Evolutionary conservation across 441 rosid species (phyloP).

Genomic region (Adansonia gregorii): DNA sequence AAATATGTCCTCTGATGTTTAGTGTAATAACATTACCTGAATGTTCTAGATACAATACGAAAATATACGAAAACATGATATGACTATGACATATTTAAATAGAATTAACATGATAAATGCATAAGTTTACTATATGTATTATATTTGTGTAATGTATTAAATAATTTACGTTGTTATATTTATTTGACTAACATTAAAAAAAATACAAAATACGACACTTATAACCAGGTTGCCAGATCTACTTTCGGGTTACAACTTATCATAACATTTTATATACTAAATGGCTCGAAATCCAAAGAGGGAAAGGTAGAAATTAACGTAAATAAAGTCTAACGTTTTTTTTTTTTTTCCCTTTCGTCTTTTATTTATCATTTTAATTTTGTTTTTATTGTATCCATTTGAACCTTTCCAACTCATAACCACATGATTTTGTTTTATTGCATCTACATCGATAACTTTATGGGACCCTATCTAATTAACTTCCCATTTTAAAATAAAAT

Average conservation of each 20-base stretch:
- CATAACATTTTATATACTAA: not conserved
- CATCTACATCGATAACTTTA: not conserved
- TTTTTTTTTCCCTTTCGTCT: too few species aligned
- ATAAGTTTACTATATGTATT: not conserved
- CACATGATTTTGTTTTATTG: slow-evolving; percentile 20
- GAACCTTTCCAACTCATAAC: slow-evolving; percentile 10
- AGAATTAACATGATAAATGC: not conserved
- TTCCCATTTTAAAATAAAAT: not conserved
- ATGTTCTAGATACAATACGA: too few species aligned
- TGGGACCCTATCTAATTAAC: slow-evolving; percentile 8
- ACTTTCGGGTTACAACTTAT: not conserved
- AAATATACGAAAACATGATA: not conserved
- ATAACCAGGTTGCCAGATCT: not conserved
- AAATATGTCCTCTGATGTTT: not conserved
- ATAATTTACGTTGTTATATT: not conserved
- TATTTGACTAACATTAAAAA: not conserved
- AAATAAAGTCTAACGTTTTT: too few species aligned
- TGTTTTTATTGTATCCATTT: not conserved
- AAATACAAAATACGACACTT: not conserved
- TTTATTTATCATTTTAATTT: too few species aligned
- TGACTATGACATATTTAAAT: not conserved
- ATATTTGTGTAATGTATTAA: not conserved
- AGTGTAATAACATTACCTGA: not conserved
- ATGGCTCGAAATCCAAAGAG: too few species aligned
- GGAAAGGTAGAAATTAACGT: too few species aligned